Conservation (phyloP, 257 asterid genomes). For the Voacanga thouarsii region DNA sequence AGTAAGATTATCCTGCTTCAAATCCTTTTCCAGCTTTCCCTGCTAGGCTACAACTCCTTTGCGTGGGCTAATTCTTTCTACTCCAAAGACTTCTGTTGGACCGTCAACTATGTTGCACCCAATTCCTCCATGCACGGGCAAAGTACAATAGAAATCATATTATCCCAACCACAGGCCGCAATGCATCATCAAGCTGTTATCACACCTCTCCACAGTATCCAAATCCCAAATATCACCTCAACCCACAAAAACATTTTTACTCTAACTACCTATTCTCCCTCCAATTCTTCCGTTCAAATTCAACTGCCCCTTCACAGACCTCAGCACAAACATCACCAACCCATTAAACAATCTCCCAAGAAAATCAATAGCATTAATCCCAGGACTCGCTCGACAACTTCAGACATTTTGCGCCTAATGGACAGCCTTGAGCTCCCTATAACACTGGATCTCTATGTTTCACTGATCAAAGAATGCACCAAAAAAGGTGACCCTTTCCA, state of each 20-base stretch:
- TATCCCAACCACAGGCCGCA: slow-evolving; percentile 13
- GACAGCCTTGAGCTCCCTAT: slow-evolving; percentile 53
- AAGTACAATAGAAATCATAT: background rate
- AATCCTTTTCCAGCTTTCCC: slow-evolving; percentile 66
- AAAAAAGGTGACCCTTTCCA: slow-evolving; percentile 36
- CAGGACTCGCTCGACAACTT: slow-evolving; percentile 32
- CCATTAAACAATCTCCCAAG: slow-evolving; percentile 20
- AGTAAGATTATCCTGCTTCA: slow-evolving; percentile 47
- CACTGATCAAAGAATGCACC: slow-evolving; percentile 65
- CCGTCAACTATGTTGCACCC: too few relatives aligned
- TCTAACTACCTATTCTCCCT: slow-evolving; percentile 1
- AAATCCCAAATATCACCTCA: background rate
- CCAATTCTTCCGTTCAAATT: slow-evolving; percentile 38
- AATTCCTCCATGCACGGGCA: too few relatives aligned
- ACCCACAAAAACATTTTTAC: background rate
- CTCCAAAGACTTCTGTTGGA: slow-evolving; percentile 46
- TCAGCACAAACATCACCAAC: slow-evolving; percentile 28
- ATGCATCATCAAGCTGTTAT: background rate
- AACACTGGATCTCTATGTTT: slow-evolving; percentile 46
- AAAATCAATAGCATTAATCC: slow-evolving; percentile 22
- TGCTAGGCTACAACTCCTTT: slow-evolving; percentile 50
- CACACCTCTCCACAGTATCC: background rate
- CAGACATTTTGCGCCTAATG: slow-evolving; percentile 62
- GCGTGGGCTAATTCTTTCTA: slow-evolving; percentile 46
- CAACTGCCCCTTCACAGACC: slow-evolving; percentile 51